Conservation (phyloP, 441 rosid species). For the Heliophila coronopifolia region DNA sequence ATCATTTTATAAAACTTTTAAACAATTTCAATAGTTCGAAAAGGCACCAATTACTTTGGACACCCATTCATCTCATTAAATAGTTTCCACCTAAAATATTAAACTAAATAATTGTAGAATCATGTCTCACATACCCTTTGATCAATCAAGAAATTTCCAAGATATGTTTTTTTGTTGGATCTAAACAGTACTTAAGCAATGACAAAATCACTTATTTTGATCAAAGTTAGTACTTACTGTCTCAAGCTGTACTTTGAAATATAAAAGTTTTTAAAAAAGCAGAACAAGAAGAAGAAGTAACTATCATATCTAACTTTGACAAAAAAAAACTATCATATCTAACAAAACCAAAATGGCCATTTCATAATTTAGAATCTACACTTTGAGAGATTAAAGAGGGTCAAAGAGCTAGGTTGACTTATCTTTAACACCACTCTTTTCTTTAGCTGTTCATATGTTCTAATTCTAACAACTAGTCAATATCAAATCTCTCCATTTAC, state of each 20-base stretch:
- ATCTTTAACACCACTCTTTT: slow-evolving; percentile 44
- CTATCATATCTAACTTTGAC: no score
- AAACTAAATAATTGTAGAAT: no score
- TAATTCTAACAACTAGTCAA: slow-evolving; percentile 32
- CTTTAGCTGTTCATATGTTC: slow-evolving; percentile 36
- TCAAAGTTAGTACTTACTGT: slow-evolving; percentile 5
- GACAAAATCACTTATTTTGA: neutral
- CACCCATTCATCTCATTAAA: no score
- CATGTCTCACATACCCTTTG: no score
- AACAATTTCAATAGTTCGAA: no score
- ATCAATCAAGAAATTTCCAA: slow-evolving; percentile 4
- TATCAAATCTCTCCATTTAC: slow-evolving; percentile 15
- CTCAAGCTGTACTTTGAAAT: slow-evolving; percentile 10
- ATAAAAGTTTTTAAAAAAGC: neutral
- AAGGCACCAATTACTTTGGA: no score
- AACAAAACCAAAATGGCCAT: no score
- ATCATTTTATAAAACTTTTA: no score
- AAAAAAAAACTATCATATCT: no score
- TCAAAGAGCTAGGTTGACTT: slow-evolving; percentile 37
- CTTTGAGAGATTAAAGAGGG: slow-evolving; percentile 15
- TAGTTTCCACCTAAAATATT: no score
- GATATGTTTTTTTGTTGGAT: neutral
- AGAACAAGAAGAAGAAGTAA: slow-evolving; percentile 5
- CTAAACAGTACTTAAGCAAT: slow-evolving; percentile 14
- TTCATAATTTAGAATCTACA: slow-evolving; percentile 11